Base-by-base conservation (phyloP, 2,329 filamentous ascomycete genomes). In the Fusarium floridanum region DNA sequence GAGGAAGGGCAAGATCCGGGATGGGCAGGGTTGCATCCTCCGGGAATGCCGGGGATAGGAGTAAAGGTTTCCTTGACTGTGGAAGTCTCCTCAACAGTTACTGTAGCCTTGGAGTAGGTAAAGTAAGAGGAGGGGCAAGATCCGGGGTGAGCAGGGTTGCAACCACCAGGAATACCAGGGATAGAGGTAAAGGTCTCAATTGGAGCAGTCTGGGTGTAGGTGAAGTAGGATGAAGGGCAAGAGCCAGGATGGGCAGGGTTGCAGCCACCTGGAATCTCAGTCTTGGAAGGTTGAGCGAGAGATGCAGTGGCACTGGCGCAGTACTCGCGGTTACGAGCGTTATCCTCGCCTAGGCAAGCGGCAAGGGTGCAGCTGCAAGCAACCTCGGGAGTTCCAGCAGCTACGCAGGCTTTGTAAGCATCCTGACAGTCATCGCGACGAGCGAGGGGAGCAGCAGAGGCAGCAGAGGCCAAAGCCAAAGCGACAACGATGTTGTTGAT, bases 21-120 rank as follows among this genome's bases (percentile, higher is more conserved):
- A n/a, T 71, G 69, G 16, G 69, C 69, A 36, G 69, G 69, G 32
- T 71, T 71, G 59, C 70, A 72, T 3, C 64, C 70, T 29, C 67
- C 67, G 16, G 69, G 69, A 36, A 68, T 71, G 24, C 53, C 64
- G n/a, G 69, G 37, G 5, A 64, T 57, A 8, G 70, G 17, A 6
- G 63, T 66, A 34, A 66, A 65, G 6, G 68, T 66, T 9, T 29
- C 14, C 59, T 61, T 48, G 12, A 34, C 36, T 12, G 45, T 61
- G 17, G 17, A 24, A 22, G 43, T 43, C 41, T 41, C 36, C 8
- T 59, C 62, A 6, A 29, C 48, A 12, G 48, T 53, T 10, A 29
- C 24, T 27, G 41, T 32, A 11, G 20, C 41, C 29, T 36, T 36
- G 22, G 68, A 63, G 7, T 65, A 32, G 14, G 63, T 71, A 11